A percentile compares a stretch with the other conserved stretches of the same genome.
phyloP scores from a whole-genome alignment of 73 alveolate species.

The Paramecium biaurelia region DNA sequence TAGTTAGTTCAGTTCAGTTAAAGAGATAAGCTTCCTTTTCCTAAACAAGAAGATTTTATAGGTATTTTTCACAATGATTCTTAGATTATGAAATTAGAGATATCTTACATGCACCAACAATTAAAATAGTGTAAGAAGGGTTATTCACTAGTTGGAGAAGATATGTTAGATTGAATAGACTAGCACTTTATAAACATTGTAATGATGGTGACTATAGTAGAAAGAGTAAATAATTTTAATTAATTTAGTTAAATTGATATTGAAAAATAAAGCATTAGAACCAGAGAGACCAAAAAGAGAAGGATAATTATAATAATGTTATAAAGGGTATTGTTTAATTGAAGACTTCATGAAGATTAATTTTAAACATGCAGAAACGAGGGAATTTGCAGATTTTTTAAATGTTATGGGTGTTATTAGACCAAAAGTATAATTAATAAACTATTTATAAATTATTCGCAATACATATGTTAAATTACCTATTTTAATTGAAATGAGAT shows the following conservation, averaged over 20 bases:
- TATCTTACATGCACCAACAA: constrained; percentile 39
- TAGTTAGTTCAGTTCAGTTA: constrained; percentile 19
- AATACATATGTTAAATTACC: constrained; percentile 24
- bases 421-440: neutral
- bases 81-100: constrained; percentile 40
- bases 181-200: neutral
- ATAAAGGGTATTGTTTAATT: constrained; percentile 7
- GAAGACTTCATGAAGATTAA: neutral
- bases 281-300: constrained; percentile 35
- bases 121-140: constrained; percentile 31
- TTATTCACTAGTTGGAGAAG: constrained; percentile 12
- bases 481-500: neutral
- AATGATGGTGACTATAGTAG: neutral
- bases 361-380: neutral
- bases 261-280: neutral
- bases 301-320: neutral
- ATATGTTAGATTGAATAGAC: neutral
- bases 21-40: constrained; percentile 40
- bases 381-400: constrained; percentile 21
- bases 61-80: neutral
- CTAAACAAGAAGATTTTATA: constrained; percentile 8
- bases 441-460: neutral
- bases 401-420: constrained; percentile 28
- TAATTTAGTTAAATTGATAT: neutral
- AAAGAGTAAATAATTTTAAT: neutral